Evolutionary conservation across 768 basidiomycete species (phyloP).

Genomic region (Xerocomellus amylosporus): DNA sequence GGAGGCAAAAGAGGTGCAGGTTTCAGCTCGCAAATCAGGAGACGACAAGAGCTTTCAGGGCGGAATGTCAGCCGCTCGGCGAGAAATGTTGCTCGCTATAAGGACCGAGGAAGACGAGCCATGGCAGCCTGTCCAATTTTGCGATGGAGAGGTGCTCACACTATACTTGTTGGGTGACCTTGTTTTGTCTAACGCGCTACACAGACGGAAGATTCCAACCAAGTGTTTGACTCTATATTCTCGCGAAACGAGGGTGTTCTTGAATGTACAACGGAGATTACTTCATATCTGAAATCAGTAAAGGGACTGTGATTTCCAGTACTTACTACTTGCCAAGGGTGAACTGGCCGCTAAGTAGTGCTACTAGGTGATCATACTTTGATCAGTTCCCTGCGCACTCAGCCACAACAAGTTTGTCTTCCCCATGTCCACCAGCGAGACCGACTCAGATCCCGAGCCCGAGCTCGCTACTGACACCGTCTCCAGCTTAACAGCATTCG

Average conservation of each 20-base stretch:
- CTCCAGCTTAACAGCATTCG: constrained; percentile 20
- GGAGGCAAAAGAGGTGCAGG: constrained; percentile 76
- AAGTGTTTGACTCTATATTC: constrained; percentile 60
- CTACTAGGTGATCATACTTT: neutral
- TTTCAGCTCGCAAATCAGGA: constrained; percentile 60
- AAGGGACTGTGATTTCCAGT: constrained; percentile 43
- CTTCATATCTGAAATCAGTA: constrained; percentile 57
- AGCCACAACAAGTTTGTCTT: neutral
- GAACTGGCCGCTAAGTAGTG: neutral
- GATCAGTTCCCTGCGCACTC: neutral
- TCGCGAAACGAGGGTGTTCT: constrained; percentile 52
- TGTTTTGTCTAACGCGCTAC: constrained; percentile 10
- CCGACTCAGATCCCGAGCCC: constrained; percentile 56
- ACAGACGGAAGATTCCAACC: constrained; percentile 58
- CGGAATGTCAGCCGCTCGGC: constrained; percentile 63
- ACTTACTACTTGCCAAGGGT: neutral
- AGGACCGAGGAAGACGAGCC: constrained; percentile 74
- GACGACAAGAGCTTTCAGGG: constrained; percentile 67
- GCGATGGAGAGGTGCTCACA: constrained; percentile 55
- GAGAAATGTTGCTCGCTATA: constrained; percentile 76
- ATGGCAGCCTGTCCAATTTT: constrained; percentile 70
- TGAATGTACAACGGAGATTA: constrained; percentile 53
- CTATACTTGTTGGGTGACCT: neutral
- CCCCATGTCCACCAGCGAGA: constrained; percentile 45
- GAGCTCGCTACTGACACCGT: constrained; percentile 12